Evolutionary conservation across 352 stramenopile species (phyloP).

Genomic region (Globisporangium recalcitrans): DNA sequence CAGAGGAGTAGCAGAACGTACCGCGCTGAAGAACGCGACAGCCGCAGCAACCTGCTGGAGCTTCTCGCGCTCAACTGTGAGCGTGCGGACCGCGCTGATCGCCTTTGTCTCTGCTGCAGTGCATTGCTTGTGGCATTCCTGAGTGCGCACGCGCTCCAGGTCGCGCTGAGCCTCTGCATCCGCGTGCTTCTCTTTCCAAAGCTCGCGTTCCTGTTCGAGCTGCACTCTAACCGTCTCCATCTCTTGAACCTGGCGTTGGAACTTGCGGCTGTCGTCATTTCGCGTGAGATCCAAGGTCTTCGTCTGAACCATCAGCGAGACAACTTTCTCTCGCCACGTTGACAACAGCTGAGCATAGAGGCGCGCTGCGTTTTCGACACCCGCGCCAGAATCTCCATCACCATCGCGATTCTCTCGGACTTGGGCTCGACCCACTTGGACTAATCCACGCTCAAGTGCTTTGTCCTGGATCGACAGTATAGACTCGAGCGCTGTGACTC

Average conservation of each 20-base stretch:
- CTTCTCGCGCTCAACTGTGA: slow-evolving; percentile 43
- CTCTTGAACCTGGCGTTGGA: slow-evolving; percentile 11
- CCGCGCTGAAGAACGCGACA: slow-evolving; percentile 39
- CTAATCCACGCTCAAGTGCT: slow-evolving; percentile 32
- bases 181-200: slow-evolving; percentile 46
- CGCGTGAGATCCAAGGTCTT: slow-evolving; percentile 31
- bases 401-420: slow-evolving; percentile 9
- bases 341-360: slow-evolving; percentile 34
- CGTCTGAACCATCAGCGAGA: slow-evolving; percentile 53
- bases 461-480: slow-evolving; percentile 62
- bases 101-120: slow-evolving; percentile 34
- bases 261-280: slow-evolving; percentile 9
- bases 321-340: slow-evolving; percentile 55
- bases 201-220: slow-evolving; percentile 27
- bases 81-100: slow-evolving; percentile 39
- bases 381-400: background rate
- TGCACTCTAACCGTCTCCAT: slow-evolving; percentile 14
- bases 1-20: slow-evolving; percentile 10
- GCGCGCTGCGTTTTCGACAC: slow-evolving; percentile 15
- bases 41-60: slow-evolving; percentile 36
- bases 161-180: slow-evolving; percentile 65
- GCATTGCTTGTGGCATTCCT: slow-evolving; percentile 24
- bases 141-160: slow-evolving; percentile 32
- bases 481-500: slow-evolving; percentile 43
- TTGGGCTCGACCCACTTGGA: slow-evolving; percentile 19